Conservation (phyloP, 176 grass and related monocot genomes). For the Rhynchospora tenuis region DNA sequence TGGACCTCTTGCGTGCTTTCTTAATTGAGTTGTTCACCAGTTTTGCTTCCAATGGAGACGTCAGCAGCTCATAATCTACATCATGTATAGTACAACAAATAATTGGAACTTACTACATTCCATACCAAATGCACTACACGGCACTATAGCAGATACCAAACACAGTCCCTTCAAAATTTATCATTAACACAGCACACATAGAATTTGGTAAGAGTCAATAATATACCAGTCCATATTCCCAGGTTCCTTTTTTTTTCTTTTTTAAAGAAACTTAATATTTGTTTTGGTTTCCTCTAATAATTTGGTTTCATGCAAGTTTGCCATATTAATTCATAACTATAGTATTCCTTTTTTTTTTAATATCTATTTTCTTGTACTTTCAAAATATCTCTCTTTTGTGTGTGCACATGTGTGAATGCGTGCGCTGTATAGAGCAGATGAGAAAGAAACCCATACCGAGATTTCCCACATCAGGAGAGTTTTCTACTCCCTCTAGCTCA, state of each 20-base stretch:
- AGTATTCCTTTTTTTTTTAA: not conserved
- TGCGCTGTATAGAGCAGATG: not conserved
- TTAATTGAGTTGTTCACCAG: constrained; percentile 43
- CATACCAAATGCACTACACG: not conserved
- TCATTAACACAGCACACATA: not conserved
- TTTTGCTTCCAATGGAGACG: constrained; percentile 16
- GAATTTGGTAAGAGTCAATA: not conserved
- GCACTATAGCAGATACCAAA: not conserved
- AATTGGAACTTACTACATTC: not conserved
- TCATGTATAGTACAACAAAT: not conserved
- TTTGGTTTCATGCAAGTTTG: not conserved
- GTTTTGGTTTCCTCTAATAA: not conserved
- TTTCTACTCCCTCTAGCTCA: not conserved
- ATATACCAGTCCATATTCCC: not conserved
- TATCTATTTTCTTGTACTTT: not conserved
- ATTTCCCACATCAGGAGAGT: constrained; percentile 12
- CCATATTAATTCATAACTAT: not conserved
- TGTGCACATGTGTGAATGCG: too few species aligned
- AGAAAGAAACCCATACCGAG: not conserved
- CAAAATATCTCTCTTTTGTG: not conserved
- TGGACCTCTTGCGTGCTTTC: constrained; percentile 55
- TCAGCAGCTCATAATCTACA: constrained; percentile 17
- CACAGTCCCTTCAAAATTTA: not conserved
- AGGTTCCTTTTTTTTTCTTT: not conserved
- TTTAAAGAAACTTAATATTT: not conserved